phyloP scores from a whole-genome alignment of 2,329 filamentous ascomycete species.

The Helminthosporium solani region DNA sequence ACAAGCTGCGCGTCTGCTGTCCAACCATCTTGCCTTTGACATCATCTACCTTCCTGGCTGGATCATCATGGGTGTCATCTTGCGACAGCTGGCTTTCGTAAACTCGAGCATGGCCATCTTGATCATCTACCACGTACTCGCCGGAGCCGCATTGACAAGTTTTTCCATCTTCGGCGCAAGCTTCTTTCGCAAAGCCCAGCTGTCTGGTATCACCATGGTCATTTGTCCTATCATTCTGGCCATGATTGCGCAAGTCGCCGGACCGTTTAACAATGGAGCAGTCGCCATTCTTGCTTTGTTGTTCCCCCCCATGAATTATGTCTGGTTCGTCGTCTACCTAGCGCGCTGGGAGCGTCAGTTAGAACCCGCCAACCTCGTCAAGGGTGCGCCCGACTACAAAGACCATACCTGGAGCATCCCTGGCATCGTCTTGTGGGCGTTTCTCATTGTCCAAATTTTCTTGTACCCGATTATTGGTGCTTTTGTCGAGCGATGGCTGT shows the following conservation, averaged over 20 bases:
- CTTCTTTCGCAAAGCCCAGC: slow-evolving; percentile 83
- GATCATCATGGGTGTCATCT: slow-evolving; percentile 72
- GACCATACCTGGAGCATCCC: slow-evolving; percentile 61
- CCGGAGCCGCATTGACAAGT: slow-evolving; percentile 75
- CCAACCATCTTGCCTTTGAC: slow-evolving; percentile 78
- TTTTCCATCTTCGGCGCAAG: slow-evolving; percentile 78
- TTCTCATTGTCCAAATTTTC: slow-evolving; percentile 75
- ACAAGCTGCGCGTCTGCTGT: slow-evolving; percentile 73
- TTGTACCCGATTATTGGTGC: slow-evolving; percentile 75
- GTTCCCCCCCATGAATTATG: slow-evolving; percentile 86
- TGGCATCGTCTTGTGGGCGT: slow-evolving; percentile 75
- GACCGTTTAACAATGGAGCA: slow-evolving; percentile 60
- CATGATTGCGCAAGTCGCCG: slow-evolving; percentile 76
- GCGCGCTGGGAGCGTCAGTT: slow-evolving; percentile 72
- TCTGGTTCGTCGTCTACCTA: slow-evolving; percentile 75
- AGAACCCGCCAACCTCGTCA: slow-evolving; percentile 60
- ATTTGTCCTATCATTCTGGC: slow-evolving; percentile 74
- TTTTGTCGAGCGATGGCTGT: slow-evolving; percentile 69
- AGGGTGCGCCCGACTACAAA: slow-evolving; percentile 56
- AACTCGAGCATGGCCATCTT: slow-evolving; percentile 47
- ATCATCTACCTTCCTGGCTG: slow-evolving; percentile 79
- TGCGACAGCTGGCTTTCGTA: slow-evolving; percentile 59
- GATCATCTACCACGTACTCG: slow-evolving; percentile 66
- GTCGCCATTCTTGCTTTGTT: slow-evolving; percentile 71
- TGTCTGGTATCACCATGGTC: slow-evolving; percentile 78